These are phyloP conservation scores for Ceratobasidium sp. DNA, from an alignment of 1,284 basidiomycete genomes.

Conservation along the genomic window DNA sequence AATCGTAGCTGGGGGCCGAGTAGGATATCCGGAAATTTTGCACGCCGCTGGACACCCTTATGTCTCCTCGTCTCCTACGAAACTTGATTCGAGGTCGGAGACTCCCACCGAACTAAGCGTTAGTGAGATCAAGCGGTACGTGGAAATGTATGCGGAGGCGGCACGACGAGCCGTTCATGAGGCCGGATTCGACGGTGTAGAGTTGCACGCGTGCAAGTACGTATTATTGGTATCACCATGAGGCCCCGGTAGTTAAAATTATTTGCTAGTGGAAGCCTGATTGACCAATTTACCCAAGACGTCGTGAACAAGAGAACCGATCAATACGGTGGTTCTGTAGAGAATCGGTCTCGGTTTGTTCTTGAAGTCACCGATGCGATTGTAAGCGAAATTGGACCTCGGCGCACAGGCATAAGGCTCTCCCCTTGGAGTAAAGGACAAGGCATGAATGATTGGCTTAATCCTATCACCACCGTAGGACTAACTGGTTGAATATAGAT, in stretches of 20 bases:
- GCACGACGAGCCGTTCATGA: slow-evolving; percentile 19
- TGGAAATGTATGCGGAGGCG: slow-evolving; percentile 39
- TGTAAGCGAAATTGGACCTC: not conserved
- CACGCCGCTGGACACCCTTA: slow-evolving; percentile 41
- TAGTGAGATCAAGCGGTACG: slow-evolving; percentile 46
- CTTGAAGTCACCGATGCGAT: slow-evolving; percentile 54
- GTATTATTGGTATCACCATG: slow-evolving; percentile 3
- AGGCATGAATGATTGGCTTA: slow-evolving; percentile 40
- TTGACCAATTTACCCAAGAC: slow-evolving; percentile 55
- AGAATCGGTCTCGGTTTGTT: no score
- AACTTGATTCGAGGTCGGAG: slow-evolving; percentile 42
- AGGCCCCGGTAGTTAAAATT: not conserved
- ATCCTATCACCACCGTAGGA: not conserved
- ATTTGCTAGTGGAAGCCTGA: slow-evolving; percentile 48
- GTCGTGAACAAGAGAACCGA: slow-evolving; percentile 62
- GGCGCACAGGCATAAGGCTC: slow-evolving; percentile 57
- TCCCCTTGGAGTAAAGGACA: slow-evolving; percentile 57
- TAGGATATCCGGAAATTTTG: slow-evolving; percentile 42
- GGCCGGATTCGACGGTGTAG: no score
- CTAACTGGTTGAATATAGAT: not conserved
- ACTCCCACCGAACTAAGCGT: slow-evolving; percentile 41
- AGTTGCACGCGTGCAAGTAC: slow-evolving; percentile 48
- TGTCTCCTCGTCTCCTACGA: slow-evolving; percentile 46
- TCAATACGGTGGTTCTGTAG: slow-evolving; percentile 64
- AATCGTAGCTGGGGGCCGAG: slow-evolving; percentile 51